Base-by-base conservation (phyloP, 257 asterid genomes). In the Misopates orontium region DNA sequence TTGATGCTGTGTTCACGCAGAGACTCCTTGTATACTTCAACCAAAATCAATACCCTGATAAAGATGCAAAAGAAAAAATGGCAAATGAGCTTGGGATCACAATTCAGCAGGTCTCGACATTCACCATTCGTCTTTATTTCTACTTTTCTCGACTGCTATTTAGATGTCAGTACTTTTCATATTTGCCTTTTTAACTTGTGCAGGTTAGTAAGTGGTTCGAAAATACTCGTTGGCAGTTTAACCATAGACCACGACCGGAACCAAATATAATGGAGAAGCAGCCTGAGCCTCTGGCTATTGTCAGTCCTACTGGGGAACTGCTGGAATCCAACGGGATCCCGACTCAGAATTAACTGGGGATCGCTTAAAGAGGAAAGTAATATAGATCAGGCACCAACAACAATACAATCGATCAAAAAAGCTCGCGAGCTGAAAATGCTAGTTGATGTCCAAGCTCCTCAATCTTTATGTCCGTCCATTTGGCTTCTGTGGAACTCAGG, bases 161-260 rank as follows among this genome's bases (percentile, higher is more conserved):
- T 8, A 28, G 36, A 17, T 63, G 23, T 42, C 22, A 10, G 40
- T 62, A 17, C 22, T 59, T 15, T n/a, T n/a, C n/a, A n/a, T n/a
- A n/a, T n/a, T n/a, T n/a, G n/a, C 21, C 28, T 58, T 69, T 39
- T 0, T 54, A 56, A 47, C 20, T 50, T 41, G 16, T 49, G 39
- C 86, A 90, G 99, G 92, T 94, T 23, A 8, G 65, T 60, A 90
- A 85, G 77, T 94, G 99, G 99, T 93, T 94, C 59, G 93, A 78
- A 47, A 91, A 94, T 81, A 80, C 96, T 55, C 95, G 99, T 13
- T 90, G 95, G 96, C 83, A 94, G 74, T 76, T 24, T 67, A 74
- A 83, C 68, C 95, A 90, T 76, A 76, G 86, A 60, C 68, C 87
- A 68, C 77, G 19, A 41, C 55, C 73, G 71, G 75, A 70, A 51